Evolutionary conservation across 345 rosid species (phyloP), one percentile per base, ranked within the genome.

Genomic region (Geranium rotundifolium): DNA sequence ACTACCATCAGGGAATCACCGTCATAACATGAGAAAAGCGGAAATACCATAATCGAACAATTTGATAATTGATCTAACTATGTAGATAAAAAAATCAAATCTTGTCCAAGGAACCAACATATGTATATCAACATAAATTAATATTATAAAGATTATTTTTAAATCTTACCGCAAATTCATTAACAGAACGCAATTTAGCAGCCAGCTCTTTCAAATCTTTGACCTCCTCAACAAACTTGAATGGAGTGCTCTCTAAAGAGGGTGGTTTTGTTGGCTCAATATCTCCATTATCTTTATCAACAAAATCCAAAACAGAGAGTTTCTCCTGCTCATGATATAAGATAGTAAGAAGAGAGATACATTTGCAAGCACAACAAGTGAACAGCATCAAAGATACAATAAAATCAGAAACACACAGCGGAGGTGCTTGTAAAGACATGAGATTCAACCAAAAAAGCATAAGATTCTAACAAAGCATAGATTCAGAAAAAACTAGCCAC

Each of bases 121-220:
- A 4, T 3, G 4, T 41, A 41, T 41, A 1, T 41, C 1, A 41
- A 41, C 12, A 41, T 41, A 41, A 41, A 41, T 12, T 9, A 41
- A 41, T 13, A 41, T 41, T 14, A 7, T 46, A 46, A 2, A 16
- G 17, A 3, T 41, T 19, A 56, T 39, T 15, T 56, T 56, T 56
- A 61, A 65, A 58, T 49, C 18, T 84, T 80, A 93, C 99, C 75
- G 97, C 91, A 84, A 90, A 87, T 75, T 90, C 97, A 29, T 77
- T 66, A 8, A 75, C 95, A 54, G 60, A 58, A 23, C 70, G 80
- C 69, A 93, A 69, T 69, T 82, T 90, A 39, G 85, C 78, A 29
- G 83, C 97, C 73, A 93, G 63, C 63, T 81, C 87, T 80, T 87
- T 77, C 63, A 90, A 83, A 79, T 87, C 95, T 69, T 82, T 81